Evolutionary conservation across 2,329 filamentous ascomycete species (phyloP), one percentile per base, ranked within the genome.

Genomic region (Gliomastix tumulicola): DNA sequence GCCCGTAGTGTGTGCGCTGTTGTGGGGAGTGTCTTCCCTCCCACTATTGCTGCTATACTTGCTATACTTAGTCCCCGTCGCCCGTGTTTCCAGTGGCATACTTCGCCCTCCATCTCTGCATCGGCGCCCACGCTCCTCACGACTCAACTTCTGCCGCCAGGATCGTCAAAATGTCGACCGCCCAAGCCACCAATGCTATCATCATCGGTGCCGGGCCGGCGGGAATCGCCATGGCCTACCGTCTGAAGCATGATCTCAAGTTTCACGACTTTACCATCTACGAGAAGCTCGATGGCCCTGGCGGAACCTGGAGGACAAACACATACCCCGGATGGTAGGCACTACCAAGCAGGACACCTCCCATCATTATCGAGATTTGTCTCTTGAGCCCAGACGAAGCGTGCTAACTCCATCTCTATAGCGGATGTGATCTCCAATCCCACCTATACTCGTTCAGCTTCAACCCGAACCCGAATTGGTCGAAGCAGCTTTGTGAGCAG

Each of bases 91-190:
- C 44, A 43, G 69, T 65, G 1, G 63, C 65, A 40, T 69, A 72
- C 12, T 66, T 46, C 41, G 69, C 68, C 68, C 68, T 72, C 3
- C 62, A n/a, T n/a, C n/a, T n/a, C n/a, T n/a, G n/a, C n/a, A n/a
- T n/a, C n/a, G n/a, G n/a, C n/a, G n/a, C n/a, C n/a, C n/a, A n/a
- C n/a, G n/a, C n/a, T n/a, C n/a, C n/a, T n/a, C n/a, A n/a, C n/a
- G n/a, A n/a, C n/a, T n/a, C n/a, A n/a, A n/a, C n/a, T n/a, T n/a
- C n/a, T n/a, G n/a, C n/a, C n/a, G n/a, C n/a, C n/a, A n/a, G n/a
- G n/a, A n/a, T n/a, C n/a, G n/a, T n/a, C n/a, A n/a, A n/a, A n/a
- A n/a, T n/a, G n/a, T n/a, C n/a, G n/a, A n/a, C n/a, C n/a, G n/a
- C n/a, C n/a, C n/a, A n/a, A n/a, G n/a, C n/a, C n/a, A n/a, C n/a